Percentiles rank a stretch among this genome's conserved stretches.
Evolutionary conservation across 192 early-diverging fungal genomes (phyloP).

Genomic region (Funneliformis mosseae): DNA sequence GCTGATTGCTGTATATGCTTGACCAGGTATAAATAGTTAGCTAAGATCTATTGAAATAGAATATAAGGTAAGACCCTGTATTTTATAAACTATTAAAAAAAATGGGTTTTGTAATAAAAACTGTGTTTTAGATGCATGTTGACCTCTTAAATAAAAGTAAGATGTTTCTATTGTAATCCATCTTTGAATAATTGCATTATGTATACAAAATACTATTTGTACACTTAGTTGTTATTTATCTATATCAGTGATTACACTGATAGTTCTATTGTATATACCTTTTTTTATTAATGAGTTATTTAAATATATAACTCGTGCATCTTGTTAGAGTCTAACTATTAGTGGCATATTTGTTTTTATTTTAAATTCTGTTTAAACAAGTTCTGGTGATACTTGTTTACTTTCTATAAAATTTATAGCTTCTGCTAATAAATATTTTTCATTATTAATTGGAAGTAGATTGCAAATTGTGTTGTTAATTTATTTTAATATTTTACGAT

Average conservation of each 20-base stretch:
- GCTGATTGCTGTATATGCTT: too few species aligned
- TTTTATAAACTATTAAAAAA: background rate
- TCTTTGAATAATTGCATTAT: background rate
- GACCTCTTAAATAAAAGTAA: background rate
- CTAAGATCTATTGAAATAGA: too few species aligned
- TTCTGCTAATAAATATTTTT: too few species aligned
- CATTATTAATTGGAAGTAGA: too few species aligned
- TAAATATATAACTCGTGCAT: background rate
- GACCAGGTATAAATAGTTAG: too few species aligned
- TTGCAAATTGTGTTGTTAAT: too few species aligned
- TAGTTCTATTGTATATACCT: constrained; percentile 5
- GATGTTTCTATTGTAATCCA: background rate
- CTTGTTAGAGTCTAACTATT: background rate
- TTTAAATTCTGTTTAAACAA: background rate
- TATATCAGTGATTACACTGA: background rate
- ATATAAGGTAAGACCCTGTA: background rate
- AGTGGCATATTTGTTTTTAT: background rate
- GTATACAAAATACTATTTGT: background rate
- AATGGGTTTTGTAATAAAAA: background rate
- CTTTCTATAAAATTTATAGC: too few species aligned
- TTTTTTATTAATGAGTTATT: background rate
- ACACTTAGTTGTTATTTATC: background rate
- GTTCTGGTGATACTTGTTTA: too few species aligned
- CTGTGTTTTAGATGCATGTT: background rate
- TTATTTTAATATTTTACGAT: too few species aligned